Evolutionary conservation across 2,329 filamentous ascomycete genomes (phyloP), one percentile per base, ranked within the genome.

Genomic region (Thielaviopsis ethacetica): DNA sequence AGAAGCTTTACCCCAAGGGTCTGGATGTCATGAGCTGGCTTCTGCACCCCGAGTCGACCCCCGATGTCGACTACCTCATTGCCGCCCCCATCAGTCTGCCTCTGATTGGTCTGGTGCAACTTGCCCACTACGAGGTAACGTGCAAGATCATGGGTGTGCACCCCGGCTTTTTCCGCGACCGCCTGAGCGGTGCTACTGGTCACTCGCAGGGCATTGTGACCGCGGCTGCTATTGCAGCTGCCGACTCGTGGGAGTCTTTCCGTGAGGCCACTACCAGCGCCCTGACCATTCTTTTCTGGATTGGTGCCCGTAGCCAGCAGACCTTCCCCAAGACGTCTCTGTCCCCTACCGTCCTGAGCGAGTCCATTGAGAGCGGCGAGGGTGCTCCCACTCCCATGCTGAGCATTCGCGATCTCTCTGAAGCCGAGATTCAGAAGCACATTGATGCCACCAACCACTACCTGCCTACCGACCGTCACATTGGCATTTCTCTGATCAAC

Each of bases 361-460:
- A 98, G 72, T 96, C 93, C 1, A 80, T 89, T 64, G 91, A 96
- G 69, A 85, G 93, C 70, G 91, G 93, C 57, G 93, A 98, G 73
- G 94, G 94, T n/a, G 81, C 80, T 5, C 93, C 94, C 1, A 97
- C 93, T 1, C 94, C 93, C 50, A 98, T 98, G 93, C 76, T 98
- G 64, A 97, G 93, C 67, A 95, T 98, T 64, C 88, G 93, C 55
- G 93, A 98, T 68, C 81, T 98, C 27, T 86, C 91, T 0, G 82
- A 86, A 67, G 80, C 84, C 51, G 87, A 94, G 65, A 88, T 98
- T 13, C 91, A 98, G 72, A 90, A 91, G 71, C 91, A 97, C 73
- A 95, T 98, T 65, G 86, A 97, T 73, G 87, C 86, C 15, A 98
- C 93, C 64, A 98, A 98, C 72, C 85, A 96, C 70, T 95, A 98